Base-by-base conservation (phyloP, 768 basidiomycete species). In the Rubroboletus satanas region DNA sequence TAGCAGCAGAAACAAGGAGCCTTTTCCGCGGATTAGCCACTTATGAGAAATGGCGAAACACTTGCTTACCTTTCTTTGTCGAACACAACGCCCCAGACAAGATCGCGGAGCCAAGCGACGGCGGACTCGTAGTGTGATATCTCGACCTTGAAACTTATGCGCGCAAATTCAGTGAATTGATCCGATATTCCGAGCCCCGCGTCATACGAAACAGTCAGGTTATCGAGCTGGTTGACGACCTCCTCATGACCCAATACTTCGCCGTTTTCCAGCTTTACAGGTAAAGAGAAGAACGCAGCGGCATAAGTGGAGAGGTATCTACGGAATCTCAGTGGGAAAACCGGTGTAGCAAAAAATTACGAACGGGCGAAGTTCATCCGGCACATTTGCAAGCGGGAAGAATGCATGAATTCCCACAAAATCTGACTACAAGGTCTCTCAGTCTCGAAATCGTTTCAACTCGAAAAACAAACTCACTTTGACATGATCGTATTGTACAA, bases 401-500 rank as follows among this genome's bases (percentile, higher is more conserved):
- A 85, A 81, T 8, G 84, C 88, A 59, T 88, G 80, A 31, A 98
- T 74, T 17, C 84, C 82, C 53, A 98, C 84, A 69, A 99, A 98
- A 64, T 96, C 93, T 8, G 96, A 98, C 90, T 97, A 58, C 1
- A 45, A 15, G 23, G 55, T 44, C 49, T 38, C 41, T 54, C 38
- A 38, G 51, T 45, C 26, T 26, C 37, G 21, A 41, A 33, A 11
- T 21, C 28, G 32, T 48, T 28, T 43, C 23, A 33, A n/a, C 17
- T 26, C 42, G 21, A 49, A 49, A 36, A 45, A 52, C 28, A 52
- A 35, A 21, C 26, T 21, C 72, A 90, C 94, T 76, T 93, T 82
- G 45, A 96, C 93, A 69, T 95, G 91, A 63, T 97, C 90, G 65
- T 92, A 99, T 65, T 97, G 88, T 10, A 96, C 83, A 67, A 94